Evolutionary conservation across 148 eudicot species (phyloP).

Genomic region (Cornus kousa): DNA sequence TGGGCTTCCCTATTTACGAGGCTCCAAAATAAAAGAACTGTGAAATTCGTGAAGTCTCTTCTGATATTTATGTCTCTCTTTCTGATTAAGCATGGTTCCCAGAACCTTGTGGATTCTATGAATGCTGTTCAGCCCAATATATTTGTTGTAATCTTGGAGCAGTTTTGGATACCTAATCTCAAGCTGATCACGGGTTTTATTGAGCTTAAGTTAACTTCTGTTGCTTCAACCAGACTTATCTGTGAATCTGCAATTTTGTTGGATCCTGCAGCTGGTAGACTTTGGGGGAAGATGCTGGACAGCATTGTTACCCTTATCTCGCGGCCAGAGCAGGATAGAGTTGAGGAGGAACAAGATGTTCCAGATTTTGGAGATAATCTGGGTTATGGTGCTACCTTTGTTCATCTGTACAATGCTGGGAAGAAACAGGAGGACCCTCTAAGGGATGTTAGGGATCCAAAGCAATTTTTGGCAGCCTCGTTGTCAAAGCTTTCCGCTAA

Average conservation of each 20-base stretch:
- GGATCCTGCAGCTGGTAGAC: conserved; percentile 51
- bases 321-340: conserved; percentile 83
- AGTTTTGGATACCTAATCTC: conserved; percentile 86
- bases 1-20: conserved; percentile 61
- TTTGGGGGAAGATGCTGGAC: conserved; percentile 90
- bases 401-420: conserved; percentile 73
- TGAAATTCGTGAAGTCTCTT: conserved; percentile 72
- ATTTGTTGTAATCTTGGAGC: conserved; percentile 65
- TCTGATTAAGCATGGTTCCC: conserved; percentile 75
- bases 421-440: conserved; percentile 89
- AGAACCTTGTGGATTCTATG: conserved; percentile 62
- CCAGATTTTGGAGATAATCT: conserved; percentile 78
- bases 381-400: conserved; percentile 78
- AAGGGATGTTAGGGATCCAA: conserved; percentile 77
- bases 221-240: conserved; percentile 80
- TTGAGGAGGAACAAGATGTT: conserved; percentile 80
- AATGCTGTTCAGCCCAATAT: conserved; percentile 64
- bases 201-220: conserved; percentile 81
- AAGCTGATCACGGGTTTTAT: conserved; percentile 72
- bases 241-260: conserved; percentile 65
- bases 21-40: conserved; percentile 57
- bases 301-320: conserved; percentile 86
- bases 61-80: conserved; percentile 84
- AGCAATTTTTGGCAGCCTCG: conserved; percentile 64
- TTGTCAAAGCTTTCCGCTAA: conserved; percentile 55